A percentile compares a stretch with the other conserved stretches of the same genome.
Conservation (phyloP, 2,329 filamentous ascomycete species). For the Fusarium liriodendri region DNA sequence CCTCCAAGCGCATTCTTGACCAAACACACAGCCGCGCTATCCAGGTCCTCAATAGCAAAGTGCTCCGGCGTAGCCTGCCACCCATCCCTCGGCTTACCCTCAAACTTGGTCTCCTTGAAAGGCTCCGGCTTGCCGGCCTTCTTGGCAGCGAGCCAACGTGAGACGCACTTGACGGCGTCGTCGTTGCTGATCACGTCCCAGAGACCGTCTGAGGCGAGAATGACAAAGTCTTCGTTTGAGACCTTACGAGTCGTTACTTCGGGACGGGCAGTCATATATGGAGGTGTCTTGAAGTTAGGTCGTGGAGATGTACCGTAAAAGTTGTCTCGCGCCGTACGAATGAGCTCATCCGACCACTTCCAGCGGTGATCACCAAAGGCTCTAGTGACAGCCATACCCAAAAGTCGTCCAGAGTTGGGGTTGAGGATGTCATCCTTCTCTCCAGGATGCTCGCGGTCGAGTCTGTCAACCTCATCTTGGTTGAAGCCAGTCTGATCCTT, state of each 20-base stretch:
- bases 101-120: slow-evolving; percentile 30
- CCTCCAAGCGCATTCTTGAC: slow-evolving; percentile 85
- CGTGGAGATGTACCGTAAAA: slow-evolving; percentile 60
- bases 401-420: slow-evolving; percentile 64
- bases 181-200: slow-evolving; percentile 71
- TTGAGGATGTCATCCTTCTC: slow-evolving; percentile 66
- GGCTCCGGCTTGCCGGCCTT: slow-evolving; percentile 41
- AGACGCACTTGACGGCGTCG: slow-evolving; percentile 68
- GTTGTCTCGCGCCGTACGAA: slow-evolving; percentile 50
- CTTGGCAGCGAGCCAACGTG: slow-evolving; percentile 60
- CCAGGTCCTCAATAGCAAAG: slow-evolving; percentile 78
- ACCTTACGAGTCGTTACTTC: slow-evolving; percentile 69
- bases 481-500: slow-evolving; percentile 76
- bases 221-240: slow-evolving; percentile 65
- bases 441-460: slow-evolving; percentile 69
- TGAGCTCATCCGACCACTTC: slow-evolving; percentile 70
- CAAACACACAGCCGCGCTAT: slow-evolving; percentile 84
- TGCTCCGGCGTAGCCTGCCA: slow-evolving; percentile 56
- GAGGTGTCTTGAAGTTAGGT: slow-evolving; percentile 64
- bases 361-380: slow-evolving; percentile 76
- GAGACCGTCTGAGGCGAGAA: slow-evolving; percentile 74
- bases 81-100: slow-evolving; percentile 34
- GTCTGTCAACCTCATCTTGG: slow-evolving; percentile 64
- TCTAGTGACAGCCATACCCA: slow-evolving; percentile 71
- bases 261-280: slow-evolving; percentile 76